Conservation (phyloP, 2,329 filamentous ascomycete species). For the Pseudofabraea citricarpa region DNA sequence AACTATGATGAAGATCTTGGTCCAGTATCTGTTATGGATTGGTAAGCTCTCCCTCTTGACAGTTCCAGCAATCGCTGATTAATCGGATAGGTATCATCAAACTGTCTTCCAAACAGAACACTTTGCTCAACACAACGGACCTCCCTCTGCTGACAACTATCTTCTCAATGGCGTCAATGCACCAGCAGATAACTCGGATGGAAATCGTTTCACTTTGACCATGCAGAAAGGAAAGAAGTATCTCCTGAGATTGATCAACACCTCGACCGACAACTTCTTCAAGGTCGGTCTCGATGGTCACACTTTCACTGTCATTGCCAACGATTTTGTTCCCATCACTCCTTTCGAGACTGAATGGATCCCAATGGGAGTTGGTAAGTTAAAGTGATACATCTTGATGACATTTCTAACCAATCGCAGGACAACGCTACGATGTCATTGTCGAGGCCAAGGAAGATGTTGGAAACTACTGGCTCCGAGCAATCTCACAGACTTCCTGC, state of each 20-base stretch:
- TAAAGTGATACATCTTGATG: no score
- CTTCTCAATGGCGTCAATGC: not conserved
- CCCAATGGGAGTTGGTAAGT: not conserved
- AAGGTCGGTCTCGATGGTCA: conserved; percentile 38
- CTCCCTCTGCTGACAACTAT: not conserved
- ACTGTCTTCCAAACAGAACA: not conserved
- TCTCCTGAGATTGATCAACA: not conserved
- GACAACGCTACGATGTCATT: conserved; percentile 37
- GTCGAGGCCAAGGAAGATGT: conserved; percentile 35
- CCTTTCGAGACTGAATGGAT: conserved; percentile 43
- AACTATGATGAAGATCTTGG: not conserved
- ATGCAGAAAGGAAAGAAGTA: not conserved
- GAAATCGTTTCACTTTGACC: not conserved
- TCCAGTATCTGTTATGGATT: not conserved
- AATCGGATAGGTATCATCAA: not conserved
- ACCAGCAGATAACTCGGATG: not conserved
- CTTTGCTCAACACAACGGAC: not conserved
- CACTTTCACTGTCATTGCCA: conserved; percentile 46
- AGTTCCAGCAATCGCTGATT: not conserved
- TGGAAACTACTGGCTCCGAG: conserved; percentile 48
- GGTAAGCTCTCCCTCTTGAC: not conserved
- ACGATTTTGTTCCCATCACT: conserved; percentile 48
- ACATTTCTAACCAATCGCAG: conserved; percentile 57
- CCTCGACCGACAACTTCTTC: not conserved
- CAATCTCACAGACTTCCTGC: conserved; percentile 30